A percentile compares a stretch with the other conserved stretches of the same genome.
Conservation (phyloP, 2,329 filamentous ascomycete species). For the Huntiella decipiens region DNA sequence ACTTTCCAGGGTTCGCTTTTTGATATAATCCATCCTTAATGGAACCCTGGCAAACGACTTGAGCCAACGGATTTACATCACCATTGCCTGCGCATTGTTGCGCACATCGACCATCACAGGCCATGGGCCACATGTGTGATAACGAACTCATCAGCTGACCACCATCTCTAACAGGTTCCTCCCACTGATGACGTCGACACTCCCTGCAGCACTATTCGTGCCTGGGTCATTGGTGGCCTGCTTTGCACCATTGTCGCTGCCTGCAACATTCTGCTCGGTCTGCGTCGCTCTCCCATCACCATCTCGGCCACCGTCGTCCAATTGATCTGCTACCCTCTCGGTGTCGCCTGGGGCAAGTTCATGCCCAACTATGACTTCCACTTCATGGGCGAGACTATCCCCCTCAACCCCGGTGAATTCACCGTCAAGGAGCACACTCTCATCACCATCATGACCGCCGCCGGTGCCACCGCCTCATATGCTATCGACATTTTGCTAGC, state of each 20-base stretch:
- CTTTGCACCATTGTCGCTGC: conserved; percentile 38
- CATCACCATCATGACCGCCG: conserved; percentile 27
- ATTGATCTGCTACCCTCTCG: conserved; percentile 32
- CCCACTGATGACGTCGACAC: conserved; percentile 31
- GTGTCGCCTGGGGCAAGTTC: conserved; percentile 18
- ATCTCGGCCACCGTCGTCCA: conserved; percentile 37
- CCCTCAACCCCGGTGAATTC: conserved; percentile 24
- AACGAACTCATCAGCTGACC: too few species aligned
- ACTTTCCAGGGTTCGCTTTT: conserved; percentile 17
- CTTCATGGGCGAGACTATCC: conserved; percentile 18
- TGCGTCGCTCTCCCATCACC: conserved; percentile 29
- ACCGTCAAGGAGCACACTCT: conserved; percentile 30
- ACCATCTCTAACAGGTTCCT: conserved; percentile 8
- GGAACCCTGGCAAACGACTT: too few species aligned
- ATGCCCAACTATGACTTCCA: conserved; percentile 18
- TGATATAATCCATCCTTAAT: too few species aligned
- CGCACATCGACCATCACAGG: too few species aligned
- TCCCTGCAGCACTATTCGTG: conserved; percentile 37
- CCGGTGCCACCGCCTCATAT: conserved; percentile 19
- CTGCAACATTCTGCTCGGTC: conserved; percentile 33
- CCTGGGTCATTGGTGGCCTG: conserved; percentile 37
- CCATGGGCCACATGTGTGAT: too few species aligned
- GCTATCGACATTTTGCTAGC: conserved; percentile 26
- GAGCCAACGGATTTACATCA: too few species aligned
- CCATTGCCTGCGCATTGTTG: too few species aligned